Conservation (phyloP, 1,284 basidiomycete genomes). For the Ceratobasidium sp. region DNA sequence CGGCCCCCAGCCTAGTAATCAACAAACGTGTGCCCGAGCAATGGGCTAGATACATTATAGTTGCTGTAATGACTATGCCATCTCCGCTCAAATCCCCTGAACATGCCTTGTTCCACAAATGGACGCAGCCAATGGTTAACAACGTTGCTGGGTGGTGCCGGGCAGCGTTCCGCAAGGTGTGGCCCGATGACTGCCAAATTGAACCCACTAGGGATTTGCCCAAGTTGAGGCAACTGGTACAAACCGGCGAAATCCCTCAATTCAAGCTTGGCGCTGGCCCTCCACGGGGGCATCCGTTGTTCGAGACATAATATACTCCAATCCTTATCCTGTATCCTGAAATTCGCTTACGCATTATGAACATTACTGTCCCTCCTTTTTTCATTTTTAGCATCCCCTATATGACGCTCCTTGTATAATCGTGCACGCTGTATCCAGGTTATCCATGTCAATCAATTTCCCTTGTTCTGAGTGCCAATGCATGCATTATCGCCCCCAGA, state of each 20-base stretch:
- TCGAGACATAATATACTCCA: not conserved
- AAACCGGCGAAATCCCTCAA: not conserved
- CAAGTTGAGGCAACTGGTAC: not conserved
- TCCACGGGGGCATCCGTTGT: not conserved
- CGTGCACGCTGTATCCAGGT: no score
- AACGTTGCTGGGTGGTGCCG: constrained; percentile 26
- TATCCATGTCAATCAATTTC: no score
- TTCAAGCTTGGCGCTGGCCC: not conserved
- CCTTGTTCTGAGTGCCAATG: no score
- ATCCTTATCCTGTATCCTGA: not conserved
- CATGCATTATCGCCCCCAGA: no score
- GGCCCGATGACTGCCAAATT: not conserved
- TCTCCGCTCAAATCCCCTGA: not conserved
- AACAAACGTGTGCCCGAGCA: not conserved
- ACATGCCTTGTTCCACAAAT: not conserved
- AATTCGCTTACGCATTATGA: not conserved
- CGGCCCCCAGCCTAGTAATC: not conserved
- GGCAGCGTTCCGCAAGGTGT: not conserved
- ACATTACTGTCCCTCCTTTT: not conserved
- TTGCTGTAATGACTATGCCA: not conserved
- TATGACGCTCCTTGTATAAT: no score
- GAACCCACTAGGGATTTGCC: not conserved
- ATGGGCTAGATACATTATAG: not conserved
- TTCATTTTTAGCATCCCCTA: no score
- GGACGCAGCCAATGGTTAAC: constrained; percentile 9